Conservation (phyloP, 2,329 filamentous ascomycete genomes). For the Aspergillus chevalieri region DNA sequence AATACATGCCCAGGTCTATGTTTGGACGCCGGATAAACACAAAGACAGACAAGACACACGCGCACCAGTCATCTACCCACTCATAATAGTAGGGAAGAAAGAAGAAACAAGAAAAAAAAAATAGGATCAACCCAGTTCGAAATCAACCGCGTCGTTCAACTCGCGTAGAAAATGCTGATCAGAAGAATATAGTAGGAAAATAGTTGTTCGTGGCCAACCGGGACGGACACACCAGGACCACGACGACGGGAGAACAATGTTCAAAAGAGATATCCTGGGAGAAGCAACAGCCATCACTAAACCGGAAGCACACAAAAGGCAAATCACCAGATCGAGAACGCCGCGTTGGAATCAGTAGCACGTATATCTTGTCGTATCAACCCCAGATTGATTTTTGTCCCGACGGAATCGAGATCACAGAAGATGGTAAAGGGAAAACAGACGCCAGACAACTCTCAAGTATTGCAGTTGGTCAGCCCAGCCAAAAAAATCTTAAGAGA, state of each 20-base stretch:
- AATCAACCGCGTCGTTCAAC: neutral
- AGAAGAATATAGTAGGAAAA: neutral
- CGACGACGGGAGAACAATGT: neutral
- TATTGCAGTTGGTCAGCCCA: neutral
- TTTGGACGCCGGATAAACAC: conserved; percentile 36
- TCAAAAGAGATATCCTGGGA: no score
- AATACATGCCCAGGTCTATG: conserved; percentile 38
- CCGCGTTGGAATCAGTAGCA: neutral
- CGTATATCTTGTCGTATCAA: neutral
- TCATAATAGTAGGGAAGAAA: conserved; percentile 24
- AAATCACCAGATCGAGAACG: neutral
- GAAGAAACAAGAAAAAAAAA: conserved; percentile 18
- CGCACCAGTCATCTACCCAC: conserved; percentile 29
- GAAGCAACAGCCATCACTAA: neutral
- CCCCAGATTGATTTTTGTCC: neutral
- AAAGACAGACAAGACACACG: conserved; percentile 11
- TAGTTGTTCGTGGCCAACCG: neutral
- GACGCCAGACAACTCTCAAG: neutral
- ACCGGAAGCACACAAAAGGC: neutral
- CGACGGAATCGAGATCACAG: neutral
- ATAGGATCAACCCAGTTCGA: conserved; percentile 23
- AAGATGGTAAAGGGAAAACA: neutral
- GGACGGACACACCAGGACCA: no score
- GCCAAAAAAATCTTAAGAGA: neutral
- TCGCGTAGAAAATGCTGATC: neutral